Evolutionary conservation across 129 eudicot genomes (phyloP), one percentile per base, ranked within the genome.

Genomic region (Tanacetum coccineum): DNA sequence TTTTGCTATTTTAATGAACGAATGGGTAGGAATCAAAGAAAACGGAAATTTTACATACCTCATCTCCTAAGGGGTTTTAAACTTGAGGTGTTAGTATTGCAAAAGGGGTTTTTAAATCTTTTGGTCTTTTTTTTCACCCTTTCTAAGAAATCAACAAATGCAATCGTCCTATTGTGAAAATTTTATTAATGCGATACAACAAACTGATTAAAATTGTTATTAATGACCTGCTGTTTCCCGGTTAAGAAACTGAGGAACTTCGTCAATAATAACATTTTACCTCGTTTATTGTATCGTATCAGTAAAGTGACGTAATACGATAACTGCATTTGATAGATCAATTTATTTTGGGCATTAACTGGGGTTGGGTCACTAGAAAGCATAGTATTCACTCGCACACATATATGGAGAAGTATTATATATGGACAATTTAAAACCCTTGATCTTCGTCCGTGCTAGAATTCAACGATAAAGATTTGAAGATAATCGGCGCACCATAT

Each of bases 401-500:
- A 64, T 12, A 60, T 12, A 60, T 45, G 69, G 69, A 59, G 32
- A 77, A 50, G 54, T 74, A 69, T 68, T 47, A 59, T n/a, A 57
- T n/a, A 57, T 17, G 64, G 49, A 65, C 67, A 75, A 51, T 49
- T 78, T 75, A 79, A 19, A 52, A 74, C 66, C 78, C 76, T 77
- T 76, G 76, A 81, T 81, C 76, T 58, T 64, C 80, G 26, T 53
- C 55, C 19, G 39, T 68, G 50, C 45, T 74, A 50, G 81, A 65
- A 64, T 67, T 55, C 3, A 86, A 20, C 58, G 70, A 52, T 25
- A 88, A 40, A 50, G 80, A 79, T 64, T 74, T 83, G 70, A 88
- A 88, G 74, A 83, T 76, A 62, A 88, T 70, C 22, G 89, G 96
- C 1, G 96, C 96, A 30, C 92, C 96, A 3, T 88, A 80, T 71